Conservation (phyloP, 352 stramenopile species). For the Globisporangium megalacanthum region DNA sequence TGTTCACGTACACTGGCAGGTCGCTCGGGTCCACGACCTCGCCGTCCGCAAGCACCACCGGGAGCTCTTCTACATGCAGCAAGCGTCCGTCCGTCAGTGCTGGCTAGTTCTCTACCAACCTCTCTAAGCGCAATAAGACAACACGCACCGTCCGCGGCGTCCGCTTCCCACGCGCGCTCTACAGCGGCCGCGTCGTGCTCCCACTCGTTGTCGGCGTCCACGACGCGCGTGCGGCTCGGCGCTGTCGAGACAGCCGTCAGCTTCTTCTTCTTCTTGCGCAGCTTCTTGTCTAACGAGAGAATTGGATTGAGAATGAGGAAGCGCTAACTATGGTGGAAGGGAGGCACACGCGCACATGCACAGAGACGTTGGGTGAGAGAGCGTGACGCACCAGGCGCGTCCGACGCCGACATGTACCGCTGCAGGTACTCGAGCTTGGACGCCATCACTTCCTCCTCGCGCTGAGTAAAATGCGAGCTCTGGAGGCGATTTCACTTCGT, state of each 20-base stretch:
- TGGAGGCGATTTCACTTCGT: background rate
- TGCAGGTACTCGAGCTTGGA: constrained; percentile 81
- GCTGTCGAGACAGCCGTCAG: constrained; percentile 8
- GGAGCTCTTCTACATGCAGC: constrained; percentile 21
- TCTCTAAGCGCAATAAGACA: background rate
- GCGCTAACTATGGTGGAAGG: background rate
- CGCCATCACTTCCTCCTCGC: constrained; percentile 15
- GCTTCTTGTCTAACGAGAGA: constrained; percentile 39
- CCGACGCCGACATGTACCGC: constrained; percentile 51
- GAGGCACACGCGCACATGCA: background rate
- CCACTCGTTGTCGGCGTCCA: constrained; percentile 62
- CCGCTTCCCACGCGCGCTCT: constrained; percentile 60
- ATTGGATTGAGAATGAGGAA: background rate
- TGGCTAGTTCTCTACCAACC: background rate
- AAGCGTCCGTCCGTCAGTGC: background rate
- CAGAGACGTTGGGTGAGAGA: background rate
- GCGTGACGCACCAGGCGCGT: constrained; percentile 19
- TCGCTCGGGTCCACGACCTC: constrained; percentile 53
- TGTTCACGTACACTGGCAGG: constrained; percentile 68
- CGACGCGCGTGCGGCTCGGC: constrained; percentile 29
- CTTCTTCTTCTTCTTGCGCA: constrained; percentile 50
- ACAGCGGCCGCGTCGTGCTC: constrained; percentile 39
- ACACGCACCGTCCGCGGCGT: constrained; percentile 37
- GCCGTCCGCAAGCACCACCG: constrained; percentile 39
- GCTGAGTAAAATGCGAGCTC: background rate